A percentile compares a stretch with the other conserved stretches of the same genome.
phyloP scores from a whole-genome alignment of 768 basidiomycete genomes.

The Trametes sanguinea region DNA sequence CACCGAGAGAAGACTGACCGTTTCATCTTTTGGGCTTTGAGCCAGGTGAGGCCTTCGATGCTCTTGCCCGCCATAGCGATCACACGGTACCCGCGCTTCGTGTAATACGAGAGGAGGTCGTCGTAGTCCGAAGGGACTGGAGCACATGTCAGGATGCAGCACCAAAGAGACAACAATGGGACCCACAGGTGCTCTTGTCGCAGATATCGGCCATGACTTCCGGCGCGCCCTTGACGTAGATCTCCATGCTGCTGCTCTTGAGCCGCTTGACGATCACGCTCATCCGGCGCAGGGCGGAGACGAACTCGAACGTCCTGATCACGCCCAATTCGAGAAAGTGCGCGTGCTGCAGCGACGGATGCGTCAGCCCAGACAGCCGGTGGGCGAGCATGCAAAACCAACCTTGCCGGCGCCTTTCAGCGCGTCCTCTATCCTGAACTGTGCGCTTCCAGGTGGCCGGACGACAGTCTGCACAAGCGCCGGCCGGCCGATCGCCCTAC shows the following conservation, averaged over 20 bases:
- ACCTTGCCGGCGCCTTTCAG: conserved; percentile 83
- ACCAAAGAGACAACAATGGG: neutral
- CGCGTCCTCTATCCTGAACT: conserved; percentile 92
- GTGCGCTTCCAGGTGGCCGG: conserved; percentile 89
- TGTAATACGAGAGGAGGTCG: conserved; percentile 95
- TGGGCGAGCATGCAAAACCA: conserved; percentile 5
- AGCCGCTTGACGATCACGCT: conserved; percentile 96
- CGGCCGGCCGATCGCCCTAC: conserved; percentile 73
- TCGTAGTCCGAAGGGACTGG: conserved; percentile 96
- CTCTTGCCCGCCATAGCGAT: conserved; percentile 98
- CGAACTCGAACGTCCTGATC: conserved; percentile 94
- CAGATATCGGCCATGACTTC: conserved; percentile 98
- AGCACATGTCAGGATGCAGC: conserved; percentile 18
- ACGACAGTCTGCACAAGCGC: conserved; percentile 96
- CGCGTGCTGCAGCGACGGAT: conserved; percentile 64
- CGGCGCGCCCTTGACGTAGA: conserved; percentile 99
- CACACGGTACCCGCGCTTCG: conserved; percentile 93
- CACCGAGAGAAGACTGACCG: conserved; percentile 49
- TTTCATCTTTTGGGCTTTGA: conserved; percentile 96
- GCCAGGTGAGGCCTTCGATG: conserved; percentile 91
- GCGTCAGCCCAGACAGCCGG: too few species aligned
- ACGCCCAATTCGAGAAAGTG: conserved; percentile 98
- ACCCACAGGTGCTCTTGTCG: conserved; percentile 84
- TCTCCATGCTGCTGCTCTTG: conserved; percentile 93
- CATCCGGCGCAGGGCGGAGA: conserved; percentile 91